Percentiles rank a stretch among this genome's conserved stretches.
Conservation (phyloP, 176 grass and related monocot species). For the Guadua angustifolia region DNA sequence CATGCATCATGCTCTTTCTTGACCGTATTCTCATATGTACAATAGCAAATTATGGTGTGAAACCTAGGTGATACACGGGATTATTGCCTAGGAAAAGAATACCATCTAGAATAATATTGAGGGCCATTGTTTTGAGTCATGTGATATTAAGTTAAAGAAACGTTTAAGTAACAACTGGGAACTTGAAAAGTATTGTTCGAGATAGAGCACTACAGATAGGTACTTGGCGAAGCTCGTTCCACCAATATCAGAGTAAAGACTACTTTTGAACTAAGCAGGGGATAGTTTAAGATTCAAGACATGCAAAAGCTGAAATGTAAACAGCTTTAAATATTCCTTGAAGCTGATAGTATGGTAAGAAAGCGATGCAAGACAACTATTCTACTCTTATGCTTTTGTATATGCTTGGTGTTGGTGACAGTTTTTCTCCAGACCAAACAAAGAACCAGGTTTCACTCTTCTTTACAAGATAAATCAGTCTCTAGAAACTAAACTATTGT, state of each 20-base stretch:
- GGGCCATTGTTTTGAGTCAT: neutral
- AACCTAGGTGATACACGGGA: neutral
- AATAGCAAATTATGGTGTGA: slow-evolving; percentile 13
- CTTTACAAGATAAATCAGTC: neutral
- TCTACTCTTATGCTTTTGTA: neutral
- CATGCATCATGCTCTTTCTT: neutral
- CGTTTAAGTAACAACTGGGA: neutral
- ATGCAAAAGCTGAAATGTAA: neutral
- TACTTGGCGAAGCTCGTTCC: neutral
- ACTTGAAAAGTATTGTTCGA: neutral
- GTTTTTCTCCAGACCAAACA: neutral
- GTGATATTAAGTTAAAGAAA: neutral
- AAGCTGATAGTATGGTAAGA: neutral
- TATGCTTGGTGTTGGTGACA: neutral
- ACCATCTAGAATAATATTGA: neutral
- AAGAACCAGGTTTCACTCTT: neutral
- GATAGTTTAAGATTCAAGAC: slow-evolving; percentile 5
- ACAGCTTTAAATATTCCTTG: slow-evolving; percentile 5
- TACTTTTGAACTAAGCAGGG: neutral
- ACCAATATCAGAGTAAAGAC: neutral
- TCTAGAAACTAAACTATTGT: slow-evolving; percentile 15
- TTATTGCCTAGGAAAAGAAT: neutral
- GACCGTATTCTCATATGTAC: neutral
- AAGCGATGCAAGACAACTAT: slow-evolving; percentile 3
- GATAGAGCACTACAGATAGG: neutral